Evolutionary conservation across 2,329 filamentous ascomycete genomes (phyloP).

Genomic region (Neodidymelliopsis sp.): DNA sequence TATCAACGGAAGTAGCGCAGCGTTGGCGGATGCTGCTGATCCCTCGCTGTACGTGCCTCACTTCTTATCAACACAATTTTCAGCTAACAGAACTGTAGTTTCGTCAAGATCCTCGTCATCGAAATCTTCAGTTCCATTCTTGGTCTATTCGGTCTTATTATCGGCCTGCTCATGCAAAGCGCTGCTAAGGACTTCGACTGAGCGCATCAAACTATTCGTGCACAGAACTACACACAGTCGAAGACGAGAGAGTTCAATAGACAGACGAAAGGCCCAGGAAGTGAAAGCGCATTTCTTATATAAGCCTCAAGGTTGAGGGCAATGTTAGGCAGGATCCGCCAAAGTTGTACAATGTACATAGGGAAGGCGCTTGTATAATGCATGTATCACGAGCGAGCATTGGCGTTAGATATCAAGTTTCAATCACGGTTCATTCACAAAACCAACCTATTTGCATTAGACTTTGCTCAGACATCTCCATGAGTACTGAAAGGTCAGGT

Average conservation of each 20-base stretch:
- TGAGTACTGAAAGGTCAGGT: conserved; percentile 12
- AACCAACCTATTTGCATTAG: neutral
- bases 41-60: conserved; percentile 74
- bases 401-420: conserved; percentile 36
- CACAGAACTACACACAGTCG: neutral
- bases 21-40: conserved; percentile 94
- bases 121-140: conserved; percentile 99
- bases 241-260: neutral
- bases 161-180: conserved; percentile 85
- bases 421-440: conserved; percentile 7
- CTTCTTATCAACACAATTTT: neutral
- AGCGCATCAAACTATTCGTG: conserved; percentile 4
- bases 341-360: conserved; percentile 43
- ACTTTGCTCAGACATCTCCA: conserved; percentile 4
- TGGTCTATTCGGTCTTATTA: conserved; percentile 93
- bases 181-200: conserved; percentile 78
- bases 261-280: neutral
- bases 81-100: conserved; percentile 61
- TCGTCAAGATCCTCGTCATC: conserved; percentile 98
- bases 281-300: conserved; percentile 15
- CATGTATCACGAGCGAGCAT: conserved; percentile 47
- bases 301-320: conserved; percentile 8
- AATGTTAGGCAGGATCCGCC: conserved; percentile 5
- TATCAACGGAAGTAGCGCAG: conserved; percentile 97
- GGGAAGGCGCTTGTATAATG: conserved; percentile 45